Evolutionary conservation across 1,284 basidiomycete species (phyloP).

Genomic region (Apiotrichum porosum): DNA sequence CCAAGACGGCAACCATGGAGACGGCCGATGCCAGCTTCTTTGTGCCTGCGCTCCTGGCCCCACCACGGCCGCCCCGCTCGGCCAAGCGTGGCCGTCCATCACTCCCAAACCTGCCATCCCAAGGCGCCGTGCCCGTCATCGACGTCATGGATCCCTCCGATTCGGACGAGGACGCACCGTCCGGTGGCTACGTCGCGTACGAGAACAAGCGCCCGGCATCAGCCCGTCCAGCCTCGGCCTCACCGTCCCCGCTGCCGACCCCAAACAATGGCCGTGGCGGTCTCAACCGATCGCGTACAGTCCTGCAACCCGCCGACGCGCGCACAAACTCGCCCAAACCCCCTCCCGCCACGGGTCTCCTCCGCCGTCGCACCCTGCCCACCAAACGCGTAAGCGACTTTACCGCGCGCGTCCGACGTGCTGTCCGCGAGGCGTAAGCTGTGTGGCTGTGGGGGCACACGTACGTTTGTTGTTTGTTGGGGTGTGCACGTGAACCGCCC

Average conservation of each 20-base stretch:
- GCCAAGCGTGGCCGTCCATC: constrained; percentile 3
- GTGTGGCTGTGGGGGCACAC: too few relatives aligned
- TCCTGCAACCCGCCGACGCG: constrained; percentile 5
- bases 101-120: constrained; percentile 1
- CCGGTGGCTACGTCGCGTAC: constrained; percentile 33
- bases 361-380: constrained; percentile 14
- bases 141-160: constrained; percentile 42
- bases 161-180: constrained; percentile 48
- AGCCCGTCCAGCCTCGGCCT: neutral
- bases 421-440: neutral
- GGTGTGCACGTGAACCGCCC: too few relatives aligned
- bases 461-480: too few relatives aligned
- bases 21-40: neutral
- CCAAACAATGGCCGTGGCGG: neutral
- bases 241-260: neutral
- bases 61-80: neutral
- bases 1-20: neutral
- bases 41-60: constrained; percentile 6
- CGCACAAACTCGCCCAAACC: constrained; percentile 11
- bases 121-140: constrained; percentile 6
- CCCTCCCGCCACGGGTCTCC: constrained; percentile 2
- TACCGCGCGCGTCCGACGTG: constrained; percentile 4
- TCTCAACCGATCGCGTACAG: constrained; percentile 3
- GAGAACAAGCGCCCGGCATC: constrained; percentile 10
- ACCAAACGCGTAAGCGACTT: constrained; percentile 12